Base-by-base conservation (phyloP, 805 yeast genomes). In the Candida chilensis region DNA sequence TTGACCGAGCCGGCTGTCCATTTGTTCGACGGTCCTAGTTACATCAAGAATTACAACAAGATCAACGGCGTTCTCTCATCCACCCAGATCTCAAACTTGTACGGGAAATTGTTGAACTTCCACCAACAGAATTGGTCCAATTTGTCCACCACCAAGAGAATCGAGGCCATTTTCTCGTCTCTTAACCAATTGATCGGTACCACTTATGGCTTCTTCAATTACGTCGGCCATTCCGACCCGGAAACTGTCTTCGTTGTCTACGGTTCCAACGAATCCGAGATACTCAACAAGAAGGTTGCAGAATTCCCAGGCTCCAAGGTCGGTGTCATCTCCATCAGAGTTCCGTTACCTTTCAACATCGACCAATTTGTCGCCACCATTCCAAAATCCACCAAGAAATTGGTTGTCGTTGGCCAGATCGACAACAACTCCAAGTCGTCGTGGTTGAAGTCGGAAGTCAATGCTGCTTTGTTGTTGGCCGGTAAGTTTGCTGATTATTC, bases 221-320 rank as follows among this genome's bases (percentile, higher is more conserved):
- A 79, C 54, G 57, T 50, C 35, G 96, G 96, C 31, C 61, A 63
- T 32, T 49, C 51, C 7, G 53, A 63, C 32, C 78, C 95, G 6
- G 72, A 71, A 27, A 73, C 80, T 16, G 83, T 88, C n/a, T 78
- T 83, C 50, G 90, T 87, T 20, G 64, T 78, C n/a, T 76, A 81
- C 40, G 94, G 95, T 16, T 65, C 92, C 24, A 54, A 68, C 26
- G 87, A 81, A 49, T 59, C 80, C 12, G 61, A 74, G 32, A 55
- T 73, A 33, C 64, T 83, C 24, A 43, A 69, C 28, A 52, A 58
- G 17, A 62, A 68, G 17, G 58, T 78, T 28, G 39, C 48, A 20
- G 47, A 48, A 14, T 45, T 55, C 22, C 47, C 60, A 6, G 50
- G 53, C 14, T 34, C 48, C 4, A 53, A 61, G n/a, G 67, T 74